phyloP scores from a whole-genome alignment of 1,284 basidiomycete species.

The Microbotryum intermedium region DNA sequence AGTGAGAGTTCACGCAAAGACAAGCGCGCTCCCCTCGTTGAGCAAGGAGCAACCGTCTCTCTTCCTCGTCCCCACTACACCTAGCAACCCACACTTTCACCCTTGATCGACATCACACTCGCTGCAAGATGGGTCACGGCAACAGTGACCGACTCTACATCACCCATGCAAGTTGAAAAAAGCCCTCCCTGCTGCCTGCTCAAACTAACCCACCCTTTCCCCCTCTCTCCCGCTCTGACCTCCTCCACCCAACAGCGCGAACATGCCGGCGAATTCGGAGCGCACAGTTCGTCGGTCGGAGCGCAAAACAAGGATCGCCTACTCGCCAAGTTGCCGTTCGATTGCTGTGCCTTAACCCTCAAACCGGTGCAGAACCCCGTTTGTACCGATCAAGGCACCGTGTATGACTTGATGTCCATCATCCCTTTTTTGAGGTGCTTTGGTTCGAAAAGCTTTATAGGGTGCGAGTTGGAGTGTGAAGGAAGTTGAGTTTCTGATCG shows the following conservation, averaged over 20 bases:
- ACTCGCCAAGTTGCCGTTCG: conserved; percentile 25
- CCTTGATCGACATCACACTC: background rate
- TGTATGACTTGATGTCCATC: conserved; percentile 32
- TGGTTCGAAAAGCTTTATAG: too few relatives aligned
- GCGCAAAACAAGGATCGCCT: conserved; percentile 5
- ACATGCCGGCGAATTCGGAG: conserved; percentile 22
- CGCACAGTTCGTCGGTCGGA: conserved; percentile 18
- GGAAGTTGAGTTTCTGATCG: background rate
- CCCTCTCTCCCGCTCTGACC: background rate
- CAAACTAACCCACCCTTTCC: background rate
- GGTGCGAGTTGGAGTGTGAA: too few relatives aligned
- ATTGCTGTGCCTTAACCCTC: conserved; percentile 33
- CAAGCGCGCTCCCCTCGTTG: too few relatives aligned
- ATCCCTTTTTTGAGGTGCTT: conserved; percentile 11
- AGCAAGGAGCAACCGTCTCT: too few relatives aligned
- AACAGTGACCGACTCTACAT: conserved; percentile 24
- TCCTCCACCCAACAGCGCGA: conserved; percentile 9
- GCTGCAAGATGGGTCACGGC: conserved; percentile 11
- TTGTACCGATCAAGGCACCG: conserved; percentile 29
- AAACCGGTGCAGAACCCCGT: conserved; percentile 35
- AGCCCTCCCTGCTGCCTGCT: background rate
- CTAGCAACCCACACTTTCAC: background rate
- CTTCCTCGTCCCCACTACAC: background rate
- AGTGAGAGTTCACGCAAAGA: too few relatives aligned
- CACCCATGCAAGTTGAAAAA: conserved; percentile 20